Evolutionary conservation across 148 eudicot genomes (phyloP).

Genomic region (Diospyros kaki): DNA sequence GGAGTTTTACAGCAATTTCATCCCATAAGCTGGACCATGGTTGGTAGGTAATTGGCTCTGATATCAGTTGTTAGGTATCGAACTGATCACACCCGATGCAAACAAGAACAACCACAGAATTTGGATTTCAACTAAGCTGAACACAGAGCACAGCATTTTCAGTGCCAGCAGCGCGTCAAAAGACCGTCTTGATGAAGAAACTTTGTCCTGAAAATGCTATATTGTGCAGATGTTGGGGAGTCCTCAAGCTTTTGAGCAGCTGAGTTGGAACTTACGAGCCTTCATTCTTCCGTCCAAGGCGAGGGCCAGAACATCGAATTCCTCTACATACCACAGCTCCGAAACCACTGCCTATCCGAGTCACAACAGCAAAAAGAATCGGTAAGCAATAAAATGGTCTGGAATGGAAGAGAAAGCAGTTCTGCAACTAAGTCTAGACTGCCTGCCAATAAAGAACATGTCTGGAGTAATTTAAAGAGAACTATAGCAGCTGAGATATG

Average conservation of each 20-base stretch:
- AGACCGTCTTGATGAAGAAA: not conserved
- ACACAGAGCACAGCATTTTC: not conserved
- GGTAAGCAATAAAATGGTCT: not conserved
- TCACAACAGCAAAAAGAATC: not conserved
- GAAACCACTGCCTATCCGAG: constrained; percentile 55
- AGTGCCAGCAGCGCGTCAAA: not conserved
- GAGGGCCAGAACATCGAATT: constrained; percentile 82
- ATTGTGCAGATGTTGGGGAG: not conserved
- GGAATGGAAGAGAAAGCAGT: not conserved
- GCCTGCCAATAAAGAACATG: not conserved
- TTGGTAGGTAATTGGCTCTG: too few relatives aligned
- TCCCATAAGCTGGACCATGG: too few relatives aligned
- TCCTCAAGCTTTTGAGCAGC: constrained; percentile 56
- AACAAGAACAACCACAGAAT: not conserved
- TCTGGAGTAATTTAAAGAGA: not conserved
- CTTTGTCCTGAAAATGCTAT: not conserved
- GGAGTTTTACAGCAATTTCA: too few relatives aligned
- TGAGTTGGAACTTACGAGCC: constrained; percentile 51
- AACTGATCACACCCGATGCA: not conserved
- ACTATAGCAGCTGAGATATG: not conserved
- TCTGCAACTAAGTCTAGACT: not conserved
- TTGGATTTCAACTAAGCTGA: not conserved
- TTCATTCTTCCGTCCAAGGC: constrained; percentile 84
- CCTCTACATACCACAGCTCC: constrained; percentile 97
- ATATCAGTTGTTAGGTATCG: too few relatives aligned